Base-by-base conservation (phyloP, 1,284 basidiomycete species). In the Trichosporon sp. region DNA sequence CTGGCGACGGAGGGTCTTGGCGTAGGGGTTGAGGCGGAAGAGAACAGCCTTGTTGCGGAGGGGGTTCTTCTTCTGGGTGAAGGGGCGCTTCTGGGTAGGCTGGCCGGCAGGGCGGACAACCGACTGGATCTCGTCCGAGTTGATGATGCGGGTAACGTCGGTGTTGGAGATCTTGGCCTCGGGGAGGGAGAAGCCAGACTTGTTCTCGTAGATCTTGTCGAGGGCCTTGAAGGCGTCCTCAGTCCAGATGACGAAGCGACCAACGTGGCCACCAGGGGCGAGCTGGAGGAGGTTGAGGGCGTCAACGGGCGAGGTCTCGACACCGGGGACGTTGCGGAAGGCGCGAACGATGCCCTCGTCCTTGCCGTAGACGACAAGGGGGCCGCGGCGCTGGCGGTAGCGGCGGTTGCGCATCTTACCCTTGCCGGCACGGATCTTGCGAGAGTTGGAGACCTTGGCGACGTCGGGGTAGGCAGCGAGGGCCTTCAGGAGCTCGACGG, bases 21-120 rank as follows among this genome's bases (percentile, higher is more conserved):
- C 95, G 84, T 99, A 99, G 63, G 96, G 96, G 88, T 99, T 99
- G 83, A 99, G 87, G 76, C 95, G 89, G 93, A 95, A 97, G 80
- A 99, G 88, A 75, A 97, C 85, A 67, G 87, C 90, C 85, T 92
- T 94, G 91, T 99, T 99, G 83, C 88, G 83, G 77, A 96, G 87
- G 65, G 95, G 94, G 87, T 98, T 98, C 91, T 98, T 98, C 90
- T 95, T 95, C 85, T 98, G 95, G 71, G 93, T 94, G 91, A 92
- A 96, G 71, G 95, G 94, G 78, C 78, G 73, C 80, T 81, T 81
- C 69, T 82, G 71, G 82, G 82, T 82, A 70, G 76, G 70, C 73
- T 83, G 84, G 72, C 82, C 84, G 67, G 81, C 80, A 61, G 91
- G 89, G 78, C 95, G 92, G 74, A 97, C 87, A 76, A 97, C 90